A percentile compares a stretch with the other conserved stretches of the same genome.
Evolutionary conservation across 1,284 basidiomycete genomes (phyloP).

Genomic region (Boletellus dicymbophilus): DNA sequence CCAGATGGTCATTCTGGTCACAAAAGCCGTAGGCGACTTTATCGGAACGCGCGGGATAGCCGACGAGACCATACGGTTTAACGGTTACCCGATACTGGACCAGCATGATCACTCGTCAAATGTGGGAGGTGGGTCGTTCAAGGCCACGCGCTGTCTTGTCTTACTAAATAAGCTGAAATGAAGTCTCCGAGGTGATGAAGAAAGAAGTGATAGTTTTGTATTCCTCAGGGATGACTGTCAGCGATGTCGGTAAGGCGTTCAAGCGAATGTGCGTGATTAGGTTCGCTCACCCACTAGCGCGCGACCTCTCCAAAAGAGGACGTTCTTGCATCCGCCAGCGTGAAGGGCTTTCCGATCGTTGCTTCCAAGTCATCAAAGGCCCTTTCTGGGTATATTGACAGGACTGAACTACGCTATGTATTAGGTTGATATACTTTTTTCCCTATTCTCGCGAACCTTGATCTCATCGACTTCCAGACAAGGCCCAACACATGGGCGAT

Average conservation of each 20-base stretch:
- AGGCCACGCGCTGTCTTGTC: background rate
- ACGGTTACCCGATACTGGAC: slow-evolving; percentile 95
- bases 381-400: slow-evolving; percentile 88
- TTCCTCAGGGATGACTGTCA: slow-evolving; percentile 75
- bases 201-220: slow-evolving; percentile 75
- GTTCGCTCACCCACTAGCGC: too few relatives aligned
- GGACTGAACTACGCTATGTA: slow-evolving; percentile 84
- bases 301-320: slow-evolving; percentile 55
- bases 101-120: slow-evolving; percentile 90
- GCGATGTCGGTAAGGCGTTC: slow-evolving; percentile 68
- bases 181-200: slow-evolving; percentile 90
- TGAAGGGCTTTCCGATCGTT: slow-evolving; percentile 93
- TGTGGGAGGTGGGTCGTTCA: slow-evolving; percentile 69
- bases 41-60: slow-evolving; percentile 93
- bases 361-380: slow-evolving; percentile 51
- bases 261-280: slow-evolving; percentile 2
- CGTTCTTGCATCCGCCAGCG: slow-evolving; percentile 67
- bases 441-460: background rate
- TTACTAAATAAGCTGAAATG: slow-evolving; percentile 17
- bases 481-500: slow-evolving; percentile 63
- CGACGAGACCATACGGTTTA: slow-evolving; percentile 97
- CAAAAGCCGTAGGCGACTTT: slow-evolving; percentile 97
- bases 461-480: slow-evolving; percentile 49
- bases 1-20: slow-evolving; percentile 93
- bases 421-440: slow-evolving; percentile 53